Percentiles rank a stretch among this genome's conserved stretches.
Evolutionary conservation across 352 stramenopile species (phyloP).

Genomic region (Pythium sukuiense): DNA sequence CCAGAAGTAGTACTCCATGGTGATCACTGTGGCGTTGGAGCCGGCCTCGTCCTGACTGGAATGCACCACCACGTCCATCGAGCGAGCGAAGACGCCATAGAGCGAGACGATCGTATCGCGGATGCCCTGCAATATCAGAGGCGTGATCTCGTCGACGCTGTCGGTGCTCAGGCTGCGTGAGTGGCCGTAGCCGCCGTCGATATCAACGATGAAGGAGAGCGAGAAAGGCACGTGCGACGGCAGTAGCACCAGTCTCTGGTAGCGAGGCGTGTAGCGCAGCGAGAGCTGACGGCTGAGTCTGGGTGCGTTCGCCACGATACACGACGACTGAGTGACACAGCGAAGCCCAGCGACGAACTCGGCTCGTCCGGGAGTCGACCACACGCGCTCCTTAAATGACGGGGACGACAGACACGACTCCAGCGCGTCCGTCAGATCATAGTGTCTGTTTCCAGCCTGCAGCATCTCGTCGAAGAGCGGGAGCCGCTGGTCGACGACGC

Average conservation of each 20-base stretch:
- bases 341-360: slow-evolving; percentile 9
- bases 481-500: background rate
- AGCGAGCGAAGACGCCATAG: slow-evolving; percentile 6
- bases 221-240: slow-evolving; percentile 11
- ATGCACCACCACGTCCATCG: slow-evolving; percentile 11
- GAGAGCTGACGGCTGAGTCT: background rate
- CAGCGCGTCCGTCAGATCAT: slow-evolving; percentile 7
- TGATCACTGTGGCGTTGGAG: background rate
- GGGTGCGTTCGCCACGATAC: background rate
- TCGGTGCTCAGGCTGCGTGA: background rate
- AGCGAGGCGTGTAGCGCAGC: slow-evolving; percentile 17
- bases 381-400: background rate
- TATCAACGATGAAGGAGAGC: slow-evolving; percentile 17
- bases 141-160: background rate
- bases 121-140: background rate
- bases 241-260: slow-evolving; percentile 3
- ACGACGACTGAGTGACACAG: slow-evolving; percentile 6
- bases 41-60: background rate
- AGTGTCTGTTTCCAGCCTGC: background rate
- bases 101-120: slow-evolving; percentile 8
- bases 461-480: slow-evolving; percentile 9
- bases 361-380: slow-evolving; percentile 16
- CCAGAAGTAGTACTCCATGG: slow-evolving; percentile 24
- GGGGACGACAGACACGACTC: slow-evolving; percentile 13
- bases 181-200: slow-evolving; percentile 8